These are phyloP conservation scores for Heracleum sosnowskyi DNA, from an alignment of 129 eudicot species.

Conservation along the genomic window DNA sequence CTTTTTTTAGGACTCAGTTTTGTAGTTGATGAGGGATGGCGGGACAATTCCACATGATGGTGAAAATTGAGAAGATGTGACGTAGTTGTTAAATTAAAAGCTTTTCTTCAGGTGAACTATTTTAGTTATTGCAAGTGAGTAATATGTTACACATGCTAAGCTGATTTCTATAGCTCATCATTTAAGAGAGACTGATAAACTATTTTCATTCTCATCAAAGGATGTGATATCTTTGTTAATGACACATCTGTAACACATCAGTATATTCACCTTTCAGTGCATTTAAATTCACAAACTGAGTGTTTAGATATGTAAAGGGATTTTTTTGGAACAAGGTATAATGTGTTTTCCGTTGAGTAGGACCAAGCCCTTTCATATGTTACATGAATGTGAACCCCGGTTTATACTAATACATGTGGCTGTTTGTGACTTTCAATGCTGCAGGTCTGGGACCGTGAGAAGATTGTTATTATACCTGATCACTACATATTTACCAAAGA, in stretches of 20 bases:
- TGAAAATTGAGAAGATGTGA: background rate
- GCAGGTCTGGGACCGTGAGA: constrained; percentile 99
- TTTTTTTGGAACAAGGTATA: background rate
- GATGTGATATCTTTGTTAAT: background rate
- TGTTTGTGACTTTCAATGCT: constrained; percentile 12
- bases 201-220: background rate
- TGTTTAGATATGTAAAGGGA: background rate
- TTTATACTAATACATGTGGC: constrained; percentile 9
- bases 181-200: background rate
- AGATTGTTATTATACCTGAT: constrained; percentile 85
- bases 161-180: background rate
- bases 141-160: too few relatives aligned
- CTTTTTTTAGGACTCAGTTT: too few relatives aligned
- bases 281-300: background rate
- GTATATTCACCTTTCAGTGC: background rate
- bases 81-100: background rate
- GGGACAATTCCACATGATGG: background rate
- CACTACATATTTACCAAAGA: constrained; percentile 90
- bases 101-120: background rate
- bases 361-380: background rate
- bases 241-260: background rate
- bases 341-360: background rate
- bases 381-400: background rate
- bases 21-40: background rate
- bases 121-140: background rate